A percentile compares a stretch with the other conserved stretches of the same genome.
Evolutionary conservation across 768 basidiomycete species (phyloP).

Genomic region (Boletus coccyginus): DNA sequence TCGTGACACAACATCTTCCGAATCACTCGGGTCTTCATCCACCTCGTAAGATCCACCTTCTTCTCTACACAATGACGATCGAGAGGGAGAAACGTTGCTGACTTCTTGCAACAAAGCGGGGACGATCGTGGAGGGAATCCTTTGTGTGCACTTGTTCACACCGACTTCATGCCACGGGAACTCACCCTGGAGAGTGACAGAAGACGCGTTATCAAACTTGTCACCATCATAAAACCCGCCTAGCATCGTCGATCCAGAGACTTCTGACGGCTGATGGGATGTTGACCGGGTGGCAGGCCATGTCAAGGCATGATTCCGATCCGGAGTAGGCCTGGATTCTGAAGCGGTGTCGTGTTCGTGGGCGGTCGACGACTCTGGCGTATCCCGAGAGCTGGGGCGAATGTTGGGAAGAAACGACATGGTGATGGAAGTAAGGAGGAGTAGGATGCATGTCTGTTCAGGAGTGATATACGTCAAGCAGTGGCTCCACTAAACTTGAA

Average conservation of each 20-base stretch:
- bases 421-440: slow-evolving; percentile 1
- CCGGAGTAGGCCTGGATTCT: not conserved
- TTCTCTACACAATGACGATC: not conserved
- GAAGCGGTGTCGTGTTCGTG: not conserved
- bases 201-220: slow-evolving; percentile 10
- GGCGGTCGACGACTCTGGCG: not conserved
- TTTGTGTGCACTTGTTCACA: not conserved
- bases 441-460: not conserved
- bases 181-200: slow-evolving; percentile 8
- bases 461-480: not conserved
- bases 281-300: not conserved
- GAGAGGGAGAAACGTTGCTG: not conserved
- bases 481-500: slow-evolving; percentile 9
- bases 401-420: slow-evolving; percentile 5
- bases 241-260: not conserved
- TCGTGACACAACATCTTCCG: not conserved
- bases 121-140: slow-evolving; percentile 14
- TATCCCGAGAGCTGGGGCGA: not conserved
- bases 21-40: not conserved
- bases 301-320: not conserved
- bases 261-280: slow-evolving; percentile 1
- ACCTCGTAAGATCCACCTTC: not conserved
- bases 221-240: not conserved
- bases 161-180: slow-evolving; percentile 5
- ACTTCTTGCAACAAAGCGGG: slow-evolving; percentile 17